These are phyloP conservation scores for Eudorina sp. DNA, from an alignment of 139 green algal species.

Conservation along the genomic window DNA sequence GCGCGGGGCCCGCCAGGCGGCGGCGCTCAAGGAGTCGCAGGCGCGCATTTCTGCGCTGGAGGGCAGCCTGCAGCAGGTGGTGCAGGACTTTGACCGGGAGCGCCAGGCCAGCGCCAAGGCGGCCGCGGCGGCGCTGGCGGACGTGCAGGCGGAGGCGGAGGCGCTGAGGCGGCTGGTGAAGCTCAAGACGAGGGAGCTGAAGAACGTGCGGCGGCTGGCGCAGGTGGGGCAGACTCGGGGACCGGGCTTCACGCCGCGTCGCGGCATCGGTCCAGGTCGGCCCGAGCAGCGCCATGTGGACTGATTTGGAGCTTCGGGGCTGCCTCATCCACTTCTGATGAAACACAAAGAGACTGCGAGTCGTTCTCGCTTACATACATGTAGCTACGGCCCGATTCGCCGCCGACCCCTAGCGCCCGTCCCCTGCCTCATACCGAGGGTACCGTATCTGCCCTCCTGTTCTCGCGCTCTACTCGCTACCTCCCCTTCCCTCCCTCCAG, in stretches of 20 bases:
- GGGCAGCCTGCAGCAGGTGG: slow-evolving; percentile 71
- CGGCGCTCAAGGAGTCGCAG: slow-evolving; percentile 62
- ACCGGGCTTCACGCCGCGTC: no score
- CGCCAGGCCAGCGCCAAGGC: slow-evolving; percentile 50
- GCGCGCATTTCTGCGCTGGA: slow-evolving; percentile 72
- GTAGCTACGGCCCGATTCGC: no score
- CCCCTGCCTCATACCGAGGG: no score
- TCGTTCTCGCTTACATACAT: no score
- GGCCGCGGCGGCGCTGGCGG: slow-evolving; percentile 45
- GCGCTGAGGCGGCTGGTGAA: slow-evolving; percentile 74
- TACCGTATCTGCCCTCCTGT: no score
- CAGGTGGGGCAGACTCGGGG: slow-evolving; percentile 44
- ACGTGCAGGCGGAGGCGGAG: slow-evolving; percentile 70
- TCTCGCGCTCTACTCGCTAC: no score
- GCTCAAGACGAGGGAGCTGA: slow-evolving; percentile 86
- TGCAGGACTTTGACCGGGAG: slow-evolving; percentile 76
- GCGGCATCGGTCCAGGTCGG: no score
- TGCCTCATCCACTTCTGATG: no score
- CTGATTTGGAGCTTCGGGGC: no score
- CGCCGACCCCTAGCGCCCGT: no score
- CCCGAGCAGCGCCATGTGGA: no score
- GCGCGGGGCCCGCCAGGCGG: slow-evolving; percentile 78
- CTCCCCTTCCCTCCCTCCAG: slow-evolving; percentile 45
- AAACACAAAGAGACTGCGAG: no score
- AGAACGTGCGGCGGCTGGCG: slow-evolving; percentile 82